Evolutionary conservation across 2,329 filamentous ascomycete species (phyloP).

Genomic region (Aspergillus udagawae): DNA sequence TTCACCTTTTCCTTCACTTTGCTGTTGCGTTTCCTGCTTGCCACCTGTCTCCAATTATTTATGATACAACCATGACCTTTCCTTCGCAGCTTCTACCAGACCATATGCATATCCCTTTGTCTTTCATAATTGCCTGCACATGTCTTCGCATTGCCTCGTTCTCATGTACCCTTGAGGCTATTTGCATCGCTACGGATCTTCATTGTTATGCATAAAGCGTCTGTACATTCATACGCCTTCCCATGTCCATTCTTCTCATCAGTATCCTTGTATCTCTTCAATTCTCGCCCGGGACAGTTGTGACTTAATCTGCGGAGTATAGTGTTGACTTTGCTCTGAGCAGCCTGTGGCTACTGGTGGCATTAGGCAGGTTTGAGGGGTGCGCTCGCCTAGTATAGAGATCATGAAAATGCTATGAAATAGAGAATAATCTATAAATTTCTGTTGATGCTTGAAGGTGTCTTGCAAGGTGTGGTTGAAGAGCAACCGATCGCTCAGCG

Average conservation of each 20-base stretch:
- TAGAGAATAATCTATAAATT: background rate
- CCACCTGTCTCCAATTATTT: background rate
- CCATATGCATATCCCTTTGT: conserved; percentile 3
- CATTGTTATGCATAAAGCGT: conserved; percentile 5
- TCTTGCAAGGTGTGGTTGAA: background rate
- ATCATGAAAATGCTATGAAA: background rate
- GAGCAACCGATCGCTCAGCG: background rate
- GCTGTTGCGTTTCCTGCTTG: background rate
- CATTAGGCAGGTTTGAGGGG: background rate
- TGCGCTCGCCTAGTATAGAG: background rate
- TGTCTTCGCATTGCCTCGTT: background rate
- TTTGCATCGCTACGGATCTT: background rate
- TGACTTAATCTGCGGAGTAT: background rate
- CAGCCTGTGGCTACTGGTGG: background rate
- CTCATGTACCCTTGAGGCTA: background rate
- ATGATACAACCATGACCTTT: conserved; percentile 3
- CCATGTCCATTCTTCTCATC: conserved; percentile 4
- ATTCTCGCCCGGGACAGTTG: background rate
- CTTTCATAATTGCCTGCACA: background rate
- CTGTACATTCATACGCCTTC: conserved; percentile 14
- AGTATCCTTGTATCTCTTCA: background rate
- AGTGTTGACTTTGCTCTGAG: background rate
- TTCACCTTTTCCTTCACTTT: background rate
- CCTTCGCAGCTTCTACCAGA: background rate
- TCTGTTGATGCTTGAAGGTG: background rate